Evolutionary conservation across 164 flowering plant species (phyloP).

Genomic region (Vitis amurensis): DNA sequence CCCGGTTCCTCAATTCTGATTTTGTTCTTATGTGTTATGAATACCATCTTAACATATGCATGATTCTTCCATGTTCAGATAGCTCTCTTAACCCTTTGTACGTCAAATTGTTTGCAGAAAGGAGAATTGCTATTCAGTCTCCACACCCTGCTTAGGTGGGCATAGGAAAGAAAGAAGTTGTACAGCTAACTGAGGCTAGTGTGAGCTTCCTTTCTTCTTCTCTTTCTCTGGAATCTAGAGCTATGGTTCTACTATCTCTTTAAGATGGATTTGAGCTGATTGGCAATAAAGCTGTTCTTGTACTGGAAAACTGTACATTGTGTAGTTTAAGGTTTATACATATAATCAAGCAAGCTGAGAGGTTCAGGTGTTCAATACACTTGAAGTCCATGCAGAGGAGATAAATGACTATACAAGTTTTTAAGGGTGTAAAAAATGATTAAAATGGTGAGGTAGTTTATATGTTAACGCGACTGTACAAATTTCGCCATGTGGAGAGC

Average conservation of each 20-base stretch:
- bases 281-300: constrained; percentile 39
- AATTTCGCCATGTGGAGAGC: constrained; percentile 60
- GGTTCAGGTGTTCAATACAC: constrained; percentile 21
- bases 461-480: constrained; percentile 51
- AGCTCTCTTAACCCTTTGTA: neutral
- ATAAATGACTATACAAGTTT: constrained; percentile 22
- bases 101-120: constrained; percentile 33
- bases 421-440: constrained; percentile 29
- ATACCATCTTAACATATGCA: neutral
- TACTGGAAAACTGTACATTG: constrained; percentile 53
- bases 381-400: constrained; percentile 25
- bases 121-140: constrained; percentile 60
- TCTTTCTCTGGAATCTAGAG: constrained; percentile 15
- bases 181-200: constrained; percentile 73
- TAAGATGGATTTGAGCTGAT: constrained; percentile 24
- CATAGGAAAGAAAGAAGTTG: constrained; percentile 39
- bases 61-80: neutral
- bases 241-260: constrained; percentile 17
- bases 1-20: neutral
- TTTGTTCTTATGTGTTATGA: too few relatives aligned
- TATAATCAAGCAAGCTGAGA: constrained; percentile 33
- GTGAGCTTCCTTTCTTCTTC: constrained; percentile 38
- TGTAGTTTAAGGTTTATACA: constrained; percentile 50
- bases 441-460: constrained; percentile 25
- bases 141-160: constrained; percentile 31